These are phyloP conservation scores for Myriosclerotinia scirpicola DNA, from an alignment of 2,329 filamentous ascomycete genomes.

Conservation along the genomic window DNA sequence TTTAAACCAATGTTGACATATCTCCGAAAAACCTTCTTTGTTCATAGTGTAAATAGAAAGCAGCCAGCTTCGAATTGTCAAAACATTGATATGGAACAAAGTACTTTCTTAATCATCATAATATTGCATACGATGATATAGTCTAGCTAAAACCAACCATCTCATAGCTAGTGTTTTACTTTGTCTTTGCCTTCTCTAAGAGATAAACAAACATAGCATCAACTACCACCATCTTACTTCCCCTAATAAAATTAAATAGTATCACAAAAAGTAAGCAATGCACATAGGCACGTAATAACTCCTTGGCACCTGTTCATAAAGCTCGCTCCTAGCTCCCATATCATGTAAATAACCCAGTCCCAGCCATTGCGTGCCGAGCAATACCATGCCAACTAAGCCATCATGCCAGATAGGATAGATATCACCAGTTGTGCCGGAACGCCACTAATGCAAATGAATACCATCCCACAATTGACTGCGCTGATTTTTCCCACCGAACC, in stretches of 20 bases:
- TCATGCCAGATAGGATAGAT: slow-evolving; percentile 21
- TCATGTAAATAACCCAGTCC: slow-evolving; percentile 20
- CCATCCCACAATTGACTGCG: slow-evolving; percentile 13
- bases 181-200: slow-evolving; percentile 4
- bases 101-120: neutral
- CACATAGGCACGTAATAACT: slow-evolving; percentile 20
- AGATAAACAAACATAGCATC: slow-evolving; percentile 14
- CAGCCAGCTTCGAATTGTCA: neutral
- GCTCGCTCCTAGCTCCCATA: slow-evolving; percentile 14
- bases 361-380: slow-evolving; percentile 21
- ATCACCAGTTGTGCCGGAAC: slow-evolving; percentile 18
- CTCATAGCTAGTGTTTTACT: neutral
- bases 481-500: slow-evolving; percentile 8
- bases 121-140: neutral
- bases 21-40: neutral
- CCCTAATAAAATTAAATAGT: slow-evolving; percentile 19
- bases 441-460: slow-evolving; percentile 22
- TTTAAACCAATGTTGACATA: neutral
- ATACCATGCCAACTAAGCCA: slow-evolving; percentile 18
- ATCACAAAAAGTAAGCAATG: slow-evolving; percentile 15
- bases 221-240: slow-evolving; percentile 4
- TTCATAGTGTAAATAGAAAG: neutral
- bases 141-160: slow-evolving; percentile 13
- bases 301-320: slow-evolving; percentile 22
- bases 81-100: neutral